Percentiles rank a stretch among this genome's conserved stretches.
Conservation (phyloP, 129 eudicot species). For the Cynara cardunculus region DNA sequence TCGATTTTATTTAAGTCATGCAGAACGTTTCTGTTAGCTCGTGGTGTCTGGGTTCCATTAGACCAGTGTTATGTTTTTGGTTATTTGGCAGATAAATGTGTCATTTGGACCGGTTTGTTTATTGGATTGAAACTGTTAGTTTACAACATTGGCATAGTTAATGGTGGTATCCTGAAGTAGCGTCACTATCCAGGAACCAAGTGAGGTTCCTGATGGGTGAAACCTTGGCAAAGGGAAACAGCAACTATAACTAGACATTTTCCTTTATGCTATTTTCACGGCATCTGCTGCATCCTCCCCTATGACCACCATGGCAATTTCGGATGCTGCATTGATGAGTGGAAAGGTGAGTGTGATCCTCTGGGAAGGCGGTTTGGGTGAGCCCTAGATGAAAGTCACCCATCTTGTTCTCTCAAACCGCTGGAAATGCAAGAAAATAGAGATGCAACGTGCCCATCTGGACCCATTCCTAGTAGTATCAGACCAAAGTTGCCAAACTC, state of each 20-base stretch:
- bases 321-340: constrained; percentile 64
- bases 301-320: constrained; percentile 67
- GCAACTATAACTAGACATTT: not conserved
- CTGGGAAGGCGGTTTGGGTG: constrained; percentile 77
- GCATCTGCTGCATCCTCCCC: constrained; percentile 58
- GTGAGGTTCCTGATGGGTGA: constrained; percentile 49
- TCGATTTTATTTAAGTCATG: constrained; percentile 6
- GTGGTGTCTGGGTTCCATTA: constrained; percentile 11
- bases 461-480: constrained; percentile 82
- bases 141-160: not conserved
- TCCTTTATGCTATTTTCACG: constrained; percentile 37
- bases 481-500: constrained; percentile 70
- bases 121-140: not conserved
- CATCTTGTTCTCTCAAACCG: constrained; percentile 52
- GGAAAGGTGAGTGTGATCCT: constrained; percentile 89
- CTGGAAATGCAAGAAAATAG: constrained; percentile 56
- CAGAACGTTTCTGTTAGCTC: constrained; percentile 9
- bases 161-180: constrained; percentile 35
- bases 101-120: not conserved
- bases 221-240: constrained; percentile 49
- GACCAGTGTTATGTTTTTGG: not conserved
- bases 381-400: constrained; percentile 75
- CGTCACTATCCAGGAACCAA: constrained; percentile 70
- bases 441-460: constrained; percentile 88
- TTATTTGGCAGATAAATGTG: constrained; percentile 13